Conservation (phyloP, 306 rosid species). For the Quercus bicolor region DNA sequence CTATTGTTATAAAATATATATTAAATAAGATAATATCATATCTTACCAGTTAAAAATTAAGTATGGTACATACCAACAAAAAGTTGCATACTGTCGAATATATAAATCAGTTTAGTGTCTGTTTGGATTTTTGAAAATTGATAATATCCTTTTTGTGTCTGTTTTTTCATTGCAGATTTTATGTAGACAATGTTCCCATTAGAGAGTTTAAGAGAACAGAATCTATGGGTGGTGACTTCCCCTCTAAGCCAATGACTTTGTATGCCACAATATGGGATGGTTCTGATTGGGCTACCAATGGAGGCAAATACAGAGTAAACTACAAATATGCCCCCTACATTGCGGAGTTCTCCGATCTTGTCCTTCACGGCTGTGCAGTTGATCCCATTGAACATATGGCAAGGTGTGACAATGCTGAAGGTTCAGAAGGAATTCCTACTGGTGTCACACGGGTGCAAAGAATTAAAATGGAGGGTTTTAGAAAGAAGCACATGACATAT, state of each 20-base stretch:
- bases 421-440: constrained; percentile 42
- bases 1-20: no score
- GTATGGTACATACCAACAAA: no score
- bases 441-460: constrained; percentile 43
- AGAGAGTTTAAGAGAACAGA: constrained; percentile 70
- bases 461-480: constrained; percentile 56
- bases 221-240: constrained; percentile 88
- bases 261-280: constrained; percentile 99
- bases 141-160: constrained; percentile 2
- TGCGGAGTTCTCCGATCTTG: constrained; percentile 66
- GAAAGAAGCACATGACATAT: constrained; percentile 88
- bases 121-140: not conserved
- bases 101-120: not conserved
- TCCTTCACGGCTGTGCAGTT: constrained; percentile 85
- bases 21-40: no score
- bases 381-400: constrained; percentile 64
- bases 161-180: constrained; percentile 58
- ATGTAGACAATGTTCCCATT: constrained; percentile 82
- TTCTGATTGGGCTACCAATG: constrained; percentile 96
- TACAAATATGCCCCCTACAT: constrained; percentile 88
- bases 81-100: no score
- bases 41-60: no score
- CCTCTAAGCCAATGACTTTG: constrained; percentile 88
- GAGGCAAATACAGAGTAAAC: constrained; percentile 85
- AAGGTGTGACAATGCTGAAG: constrained; percentile 45